Conservation (phyloP, 2,329 filamentous ascomycete genomes). For the Calonectria pseudoturangicola region DNA sequence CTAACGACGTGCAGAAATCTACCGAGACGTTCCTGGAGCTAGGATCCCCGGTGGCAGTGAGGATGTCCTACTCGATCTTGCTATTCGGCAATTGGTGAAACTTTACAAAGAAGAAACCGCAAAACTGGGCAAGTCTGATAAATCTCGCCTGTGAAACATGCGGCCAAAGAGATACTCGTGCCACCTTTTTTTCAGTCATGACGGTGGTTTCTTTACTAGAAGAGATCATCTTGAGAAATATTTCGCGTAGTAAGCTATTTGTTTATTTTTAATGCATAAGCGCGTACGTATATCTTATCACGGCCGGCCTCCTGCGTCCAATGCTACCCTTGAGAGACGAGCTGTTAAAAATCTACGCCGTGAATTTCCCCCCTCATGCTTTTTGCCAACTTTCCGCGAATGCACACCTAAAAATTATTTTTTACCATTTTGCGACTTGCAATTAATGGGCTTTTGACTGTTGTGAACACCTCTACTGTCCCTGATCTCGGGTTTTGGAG, state of each 20-base stretch:
- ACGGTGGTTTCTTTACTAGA: no score
- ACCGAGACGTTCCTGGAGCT: constrained; percentile 55
- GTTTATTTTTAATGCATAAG: not conserved
- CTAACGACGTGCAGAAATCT: constrained; percentile 47
- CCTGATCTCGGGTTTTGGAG: not conserved
- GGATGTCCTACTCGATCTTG: constrained; percentile 51
- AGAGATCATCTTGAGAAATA: no score
- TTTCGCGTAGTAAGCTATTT: not conserved
- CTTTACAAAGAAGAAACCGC: constrained; percentile 35
- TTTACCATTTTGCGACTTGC: not conserved
- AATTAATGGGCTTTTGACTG: not conserved
- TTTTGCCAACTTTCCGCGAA: no score
- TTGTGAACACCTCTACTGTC: not conserved
- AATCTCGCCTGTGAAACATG: not conserved
- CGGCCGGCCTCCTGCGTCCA: constrained; percentile 8
- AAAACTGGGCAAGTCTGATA: not conserved
- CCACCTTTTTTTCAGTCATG: no score
- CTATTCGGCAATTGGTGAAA: constrained; percentile 52
- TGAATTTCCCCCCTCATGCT: not conserved
- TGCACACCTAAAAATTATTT: not conserved
- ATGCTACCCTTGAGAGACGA: not conserved
- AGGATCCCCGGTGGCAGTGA: constrained; percentile 51
- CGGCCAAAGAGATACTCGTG: no score
- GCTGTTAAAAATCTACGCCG: not conserved
- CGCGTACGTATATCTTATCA: constrained; percentile 13